These are phyloP conservation scores for Calonectria pteridis DNA, from an alignment of 2,329 filamentous ascomycete genomes.

Conservation along the genomic window DNA sequence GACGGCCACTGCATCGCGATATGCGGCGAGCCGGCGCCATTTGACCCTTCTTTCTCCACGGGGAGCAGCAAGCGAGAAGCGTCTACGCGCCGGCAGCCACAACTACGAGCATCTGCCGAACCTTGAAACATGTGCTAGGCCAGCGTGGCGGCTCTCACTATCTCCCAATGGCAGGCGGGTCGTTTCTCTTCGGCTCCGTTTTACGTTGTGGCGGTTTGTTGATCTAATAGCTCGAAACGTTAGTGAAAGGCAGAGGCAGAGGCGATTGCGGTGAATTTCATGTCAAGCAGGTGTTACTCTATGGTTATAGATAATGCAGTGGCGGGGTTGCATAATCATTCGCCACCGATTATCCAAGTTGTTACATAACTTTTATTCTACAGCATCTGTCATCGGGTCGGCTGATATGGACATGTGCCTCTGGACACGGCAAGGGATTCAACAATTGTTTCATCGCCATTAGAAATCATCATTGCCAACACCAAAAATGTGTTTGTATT, in stretches of 20 bases:
- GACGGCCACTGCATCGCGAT: background rate
- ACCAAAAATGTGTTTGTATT: fast-evolving
- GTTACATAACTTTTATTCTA: background rate
- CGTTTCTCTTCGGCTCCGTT: background rate
- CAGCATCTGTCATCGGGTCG: background rate
- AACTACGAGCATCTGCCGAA: background rate
- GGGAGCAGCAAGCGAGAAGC: background rate
- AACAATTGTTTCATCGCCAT: background rate
- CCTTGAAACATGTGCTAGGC: background rate
- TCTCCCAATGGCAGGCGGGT: background rate
- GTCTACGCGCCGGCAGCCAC: background rate
- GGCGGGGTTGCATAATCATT: background rate
- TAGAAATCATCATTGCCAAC: background rate
- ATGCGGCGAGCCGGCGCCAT: background rate
- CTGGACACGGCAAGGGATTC: too few relatives aligned
- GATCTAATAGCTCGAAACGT: background rate
- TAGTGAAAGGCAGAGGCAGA: background rate
- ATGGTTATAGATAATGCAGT: background rate
- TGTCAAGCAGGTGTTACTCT: background rate
- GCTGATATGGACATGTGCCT: too few relatives aligned
- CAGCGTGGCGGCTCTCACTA: background rate
- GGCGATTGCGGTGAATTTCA: background rate
- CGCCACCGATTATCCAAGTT: background rate
- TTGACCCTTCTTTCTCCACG: background rate
- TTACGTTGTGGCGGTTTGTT: background rate